phyloP scores from a whole-genome alignment of 2,329 filamentous ascomycete genomes.

The Orbilia brochopaga region DNA sequence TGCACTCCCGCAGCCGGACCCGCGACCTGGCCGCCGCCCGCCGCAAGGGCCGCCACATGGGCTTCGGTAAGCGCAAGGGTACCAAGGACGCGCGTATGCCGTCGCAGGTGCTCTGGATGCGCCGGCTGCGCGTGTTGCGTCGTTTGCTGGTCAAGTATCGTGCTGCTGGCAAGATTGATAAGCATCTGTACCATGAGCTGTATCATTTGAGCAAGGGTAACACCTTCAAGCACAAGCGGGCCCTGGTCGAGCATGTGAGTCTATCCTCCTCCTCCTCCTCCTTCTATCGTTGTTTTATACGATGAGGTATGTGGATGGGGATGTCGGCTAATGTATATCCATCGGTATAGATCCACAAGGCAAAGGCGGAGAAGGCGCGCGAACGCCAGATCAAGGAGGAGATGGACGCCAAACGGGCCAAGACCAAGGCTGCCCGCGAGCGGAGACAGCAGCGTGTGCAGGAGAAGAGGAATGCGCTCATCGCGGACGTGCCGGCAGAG shows the following conservation, averaged over 20 bases:
- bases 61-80: constrained; percentile 99
- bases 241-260: constrained; percentile 99
- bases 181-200: constrained; percentile 99
- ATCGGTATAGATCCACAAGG: constrained; percentile 86
- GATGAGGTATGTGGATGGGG: neutral
- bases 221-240: constrained; percentile 99
- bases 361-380: constrained; percentile 98
- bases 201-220: constrained; percentile 99
- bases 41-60: constrained; percentile 95
- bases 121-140: constrained; percentile 97
- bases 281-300: no score
- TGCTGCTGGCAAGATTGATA: constrained; percentile 99
- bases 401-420: constrained; percentile 99
- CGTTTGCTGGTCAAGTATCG: constrained; percentile 99
- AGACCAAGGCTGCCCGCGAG: constrained; percentile 99
- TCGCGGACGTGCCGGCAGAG: constrained; percentile 66
- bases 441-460: constrained; percentile 90
- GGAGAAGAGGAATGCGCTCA: constrained; percentile 86
- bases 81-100: constrained; percentile 98
- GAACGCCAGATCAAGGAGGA: constrained; percentile 97
- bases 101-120: constrained; percentile 99
- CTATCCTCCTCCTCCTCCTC: constrained; percentile 51
- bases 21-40: constrained; percentile 93
- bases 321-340: constrained; percentile 1
- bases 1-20: constrained; percentile 97